phyloP scores from a whole-genome alignment of 345 rosid species.

The Populus davidiana region DNA sequence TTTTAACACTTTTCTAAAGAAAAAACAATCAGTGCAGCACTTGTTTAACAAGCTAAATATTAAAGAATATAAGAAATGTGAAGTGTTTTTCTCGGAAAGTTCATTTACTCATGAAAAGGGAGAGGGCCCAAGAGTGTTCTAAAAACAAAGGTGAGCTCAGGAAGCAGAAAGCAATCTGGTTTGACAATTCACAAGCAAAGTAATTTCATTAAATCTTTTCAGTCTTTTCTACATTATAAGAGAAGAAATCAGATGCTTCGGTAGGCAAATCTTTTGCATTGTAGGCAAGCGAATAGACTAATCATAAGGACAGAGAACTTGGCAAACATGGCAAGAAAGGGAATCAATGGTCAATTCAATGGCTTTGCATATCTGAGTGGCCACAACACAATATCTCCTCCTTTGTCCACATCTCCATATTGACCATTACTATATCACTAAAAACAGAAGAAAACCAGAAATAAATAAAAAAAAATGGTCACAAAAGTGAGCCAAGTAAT shows the following conservation, averaged over 20 bases:
- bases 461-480: neutral
- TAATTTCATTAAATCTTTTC: no score
- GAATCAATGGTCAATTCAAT: constrained; percentile 1
- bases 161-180: neutral
- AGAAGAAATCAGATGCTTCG: neutral
- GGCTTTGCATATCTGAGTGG: constrained; percentile 6
- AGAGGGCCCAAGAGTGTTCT: neutral
- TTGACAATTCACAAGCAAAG: neutral
- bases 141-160: neutral
- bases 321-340: neutral
- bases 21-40: no score
- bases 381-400: neutral
- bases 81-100: neutral
- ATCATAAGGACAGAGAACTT: neutral
- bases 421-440: constrained; percentile 20
- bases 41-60: no score
- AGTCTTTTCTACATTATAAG: no score
- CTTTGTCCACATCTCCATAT: neutral
- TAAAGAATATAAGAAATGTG: neutral
- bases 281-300: neutral
- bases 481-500: neutral
- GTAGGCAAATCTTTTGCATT: neutral
- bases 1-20: no score
- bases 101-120: neutral
- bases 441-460: neutral